Evolutionary conservation across 2,329 filamentous ascomycete species (phyloP), one percentile per base, ranked within the genome.

Genomic region (Scleromitrula shiraiana): DNA sequence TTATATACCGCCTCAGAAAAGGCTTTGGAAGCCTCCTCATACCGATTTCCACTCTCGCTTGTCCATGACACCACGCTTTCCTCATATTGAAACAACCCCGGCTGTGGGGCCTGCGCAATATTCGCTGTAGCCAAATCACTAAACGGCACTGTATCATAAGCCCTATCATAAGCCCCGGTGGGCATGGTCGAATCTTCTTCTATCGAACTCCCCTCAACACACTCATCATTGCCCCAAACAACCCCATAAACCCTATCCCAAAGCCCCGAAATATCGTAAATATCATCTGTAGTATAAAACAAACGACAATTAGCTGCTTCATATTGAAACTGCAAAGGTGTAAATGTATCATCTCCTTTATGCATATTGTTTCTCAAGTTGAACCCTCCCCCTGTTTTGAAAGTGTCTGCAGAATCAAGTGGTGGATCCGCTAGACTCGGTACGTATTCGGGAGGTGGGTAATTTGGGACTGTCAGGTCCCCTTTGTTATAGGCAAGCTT

Each of bases 301-400:
- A 83, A 60, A 3, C 78, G 68, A 55, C 80, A 84, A 55, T 79
- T 74, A 0, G 80, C 76, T 1, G 76, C 71, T 53, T 81, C 73
- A 52, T 80, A 79, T 4, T 75, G 60, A 58, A 83, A 83, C 56
- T 84, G 80, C 17, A 75, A 62, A 8, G 79, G 73, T 0, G 68
- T 64, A 12, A 15, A 41, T 23, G 39, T 37, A 30, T 37, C 32
- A 9, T 49, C 46, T 41, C 63, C 59, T 17, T 61, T 53, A 46
- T 64, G 52, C 12, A 64, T 52, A 15, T 68, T 58, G 50, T 44
- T 53, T 35, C 48, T 50, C 39, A 59, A 36, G 45, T 70, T 46
- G 67, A 49, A 37, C 12, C 46, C 30, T 5, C 30, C 32, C 5
- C 14, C 5, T 2, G 37, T 23, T 10, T 26, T 24, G 5, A 47